These are phyloP conservation scores for Dichotomopilus funicola DNA, from an alignment of 2,329 filamentous ascomycete species.

Conservation along the genomic window DNA sequence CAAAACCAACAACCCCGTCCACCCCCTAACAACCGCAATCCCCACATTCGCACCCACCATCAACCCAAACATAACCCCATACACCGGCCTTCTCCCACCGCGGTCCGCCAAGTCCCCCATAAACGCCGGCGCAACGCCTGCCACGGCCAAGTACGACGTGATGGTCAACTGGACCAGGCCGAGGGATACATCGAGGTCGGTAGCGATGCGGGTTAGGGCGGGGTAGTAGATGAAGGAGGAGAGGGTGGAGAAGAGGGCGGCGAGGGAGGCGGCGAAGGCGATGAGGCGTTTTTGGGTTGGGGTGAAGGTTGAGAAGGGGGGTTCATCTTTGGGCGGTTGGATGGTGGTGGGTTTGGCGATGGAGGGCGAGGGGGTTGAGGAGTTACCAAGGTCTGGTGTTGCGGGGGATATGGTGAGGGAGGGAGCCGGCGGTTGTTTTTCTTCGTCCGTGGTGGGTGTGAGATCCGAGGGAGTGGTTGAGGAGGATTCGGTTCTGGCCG, in stretches of 20 bases:
- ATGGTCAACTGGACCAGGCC: conserved; percentile 43
- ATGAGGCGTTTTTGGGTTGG: conserved; percentile 9
- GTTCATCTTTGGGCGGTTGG: neutral
- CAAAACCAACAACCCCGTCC: conserved; percentile 41
- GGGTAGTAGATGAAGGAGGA: conserved; percentile 33
- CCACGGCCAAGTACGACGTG: conserved; percentile 42
- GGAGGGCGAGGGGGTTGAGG: neutral
- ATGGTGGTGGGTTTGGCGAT: neutral
- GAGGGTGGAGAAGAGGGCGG: conserved; percentile 16
- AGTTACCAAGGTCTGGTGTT: neutral
- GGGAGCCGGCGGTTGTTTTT: neutral
- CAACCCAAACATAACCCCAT: conserved; percentile 40
- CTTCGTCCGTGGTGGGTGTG: neutral
- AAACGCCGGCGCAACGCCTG: conserved; percentile 26
- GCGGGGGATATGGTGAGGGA: neutral
- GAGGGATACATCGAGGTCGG: conserved; percentile 34
- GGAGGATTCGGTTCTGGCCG: neutral
- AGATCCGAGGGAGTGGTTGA: neutral
- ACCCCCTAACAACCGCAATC: conserved; percentile 39
- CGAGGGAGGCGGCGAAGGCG: conserved; percentile 13
- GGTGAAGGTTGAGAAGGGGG: conserved; percentile 10
- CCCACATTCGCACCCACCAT: conserved; percentile 42
- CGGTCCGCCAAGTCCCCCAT: conserved; percentile 14
- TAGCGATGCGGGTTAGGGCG: conserved; percentile 35
- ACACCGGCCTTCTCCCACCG: conserved; percentile 37